Percentiles rank a stretch among this genome's conserved stretches.
phyloP scores from a whole-genome alignment of 2,329 filamentous ascomycete species.

The Daldinia sp. region DNA sequence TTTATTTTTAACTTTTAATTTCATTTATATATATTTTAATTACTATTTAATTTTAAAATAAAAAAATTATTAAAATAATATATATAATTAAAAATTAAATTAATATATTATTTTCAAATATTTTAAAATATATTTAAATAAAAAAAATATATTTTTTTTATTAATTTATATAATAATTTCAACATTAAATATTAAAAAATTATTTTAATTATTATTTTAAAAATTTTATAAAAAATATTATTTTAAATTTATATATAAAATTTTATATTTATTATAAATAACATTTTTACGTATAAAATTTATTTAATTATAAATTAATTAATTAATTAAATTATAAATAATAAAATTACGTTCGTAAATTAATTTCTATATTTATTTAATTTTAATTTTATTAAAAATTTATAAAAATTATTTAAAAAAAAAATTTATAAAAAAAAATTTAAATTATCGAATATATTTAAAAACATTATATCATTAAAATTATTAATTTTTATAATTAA shows the following conservation, averaged over 20 bases:
- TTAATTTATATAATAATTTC: not conserved
- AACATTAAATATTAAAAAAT: slow-evolving; percentile 1
- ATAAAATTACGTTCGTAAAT: slow-evolving; percentile 1
- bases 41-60: not conserved
- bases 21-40: slow-evolving; percentile 2
- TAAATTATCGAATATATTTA: no score
- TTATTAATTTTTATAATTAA: not conserved
- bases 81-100: slow-evolving; percentile 2
- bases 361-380: no score
- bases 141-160: not conserved
- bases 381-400: no score
- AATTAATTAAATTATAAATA: not conserved
- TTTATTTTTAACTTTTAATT: not conserved
- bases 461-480: slow-evolving; percentile 2
- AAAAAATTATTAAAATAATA: not conserved
- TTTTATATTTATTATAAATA: slow-evolving; percentile 3
- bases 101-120: not conserved
- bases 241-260: not conserved
- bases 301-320: slow-evolving; percentile 2
- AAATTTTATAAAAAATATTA: slow-evolving; percentile 5
- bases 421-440: no score
- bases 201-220: not conserved
- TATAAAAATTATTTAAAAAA: no score
- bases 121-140: not conserved
- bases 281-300: slow-evolving; percentile 4